Conservation (phyloP, 148 eudicot genomes). For the Nepenthes gracilis region DNA sequence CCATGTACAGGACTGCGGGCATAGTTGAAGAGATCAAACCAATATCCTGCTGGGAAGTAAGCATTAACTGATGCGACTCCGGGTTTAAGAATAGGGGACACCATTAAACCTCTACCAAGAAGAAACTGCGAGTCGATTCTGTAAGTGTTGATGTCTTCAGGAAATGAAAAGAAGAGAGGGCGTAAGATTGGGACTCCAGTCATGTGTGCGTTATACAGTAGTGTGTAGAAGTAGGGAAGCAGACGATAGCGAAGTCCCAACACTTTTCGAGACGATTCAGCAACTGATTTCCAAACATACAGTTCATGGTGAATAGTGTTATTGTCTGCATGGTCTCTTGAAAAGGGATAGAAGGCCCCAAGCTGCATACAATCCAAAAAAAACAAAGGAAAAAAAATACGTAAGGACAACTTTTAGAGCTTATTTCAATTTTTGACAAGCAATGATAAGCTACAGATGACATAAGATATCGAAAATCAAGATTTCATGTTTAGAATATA, state of each 20-base stretch:
- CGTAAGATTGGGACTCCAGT: slow-evolving; percentile 40
- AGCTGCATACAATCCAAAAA: slow-evolving; percentile 12
- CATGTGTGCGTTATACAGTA: slow-evolving; percentile 42
- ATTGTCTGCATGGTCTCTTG: slow-evolving; percentile 36
- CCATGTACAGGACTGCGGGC: not conserved
- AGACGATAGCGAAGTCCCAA: slow-evolving; percentile 43
- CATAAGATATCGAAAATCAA: too few species aligned
- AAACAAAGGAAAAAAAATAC: not conserved
- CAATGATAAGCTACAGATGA: too few species aligned
- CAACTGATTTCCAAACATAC: slow-evolving; percentile 44
- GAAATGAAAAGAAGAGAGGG: slow-evolving; percentile 46
- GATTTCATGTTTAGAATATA: too few species aligned
- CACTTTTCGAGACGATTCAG: slow-evolving; percentile 30
- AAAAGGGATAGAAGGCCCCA: slow-evolving; percentile 54
- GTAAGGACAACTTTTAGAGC: too few species aligned
- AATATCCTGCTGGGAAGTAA: slow-evolving; percentile 37
- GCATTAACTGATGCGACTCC: slow-evolving; percentile 25
- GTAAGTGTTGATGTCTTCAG: slow-evolving; percentile 25
- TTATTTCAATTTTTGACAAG: too few species aligned
- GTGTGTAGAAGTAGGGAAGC: slow-evolving; percentile 42
- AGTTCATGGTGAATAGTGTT: slow-evolving; percentile 29
- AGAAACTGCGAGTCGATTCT: slow-evolving; percentile 35
- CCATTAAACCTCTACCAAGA: slow-evolving; percentile 44
- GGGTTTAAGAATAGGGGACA: slow-evolving; percentile 32
- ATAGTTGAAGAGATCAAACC: slow-evolving; percentile 43